Base-by-base conservation (phyloP, 805 yeast genomes). In the Maudiozyma barnettii region DNA sequence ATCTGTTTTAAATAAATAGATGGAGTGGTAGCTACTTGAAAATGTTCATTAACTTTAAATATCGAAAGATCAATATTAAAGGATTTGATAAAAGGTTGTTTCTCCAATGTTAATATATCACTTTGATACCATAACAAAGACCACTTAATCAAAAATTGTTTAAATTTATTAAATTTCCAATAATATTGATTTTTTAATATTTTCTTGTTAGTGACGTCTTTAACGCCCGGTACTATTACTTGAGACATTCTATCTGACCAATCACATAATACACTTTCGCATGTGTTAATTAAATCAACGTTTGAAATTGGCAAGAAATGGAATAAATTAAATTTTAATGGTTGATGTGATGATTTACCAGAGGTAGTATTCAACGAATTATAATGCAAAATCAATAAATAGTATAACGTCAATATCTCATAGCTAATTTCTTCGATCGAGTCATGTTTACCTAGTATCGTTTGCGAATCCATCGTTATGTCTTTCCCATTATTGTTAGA, bases 351-450 rank as follows among this genome's bases (percentile, higher is more conserved):
- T 33, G n/a, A 14, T 4, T 14, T n/a, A 3, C 18, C 5, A 33
- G 16, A n/a, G 12, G 16, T 36, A 19, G 6, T 36, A 14, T 36
- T 36, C 22, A 36, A n/a, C 51, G 49, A 21, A n/a, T 45, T 33
- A 3, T 21, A 33, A 46, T 63, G 58, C 12, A 57, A 47, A 19
- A 60, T 39, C 16, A 59, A 38, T n/a, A 61, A 48, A 48, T 55
- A 62, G 50, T 63, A 64, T 6, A 61, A 51, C 9, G 62, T 57
- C 29, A 64, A 47, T 6, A 64, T 60, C 43, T 63, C 65, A 31
- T 53, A 58, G 3, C 64, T 54, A 5, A 54, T 38, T 33, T 60
- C 63, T 41, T 54, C 60, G 22, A 31, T 42, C 3, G 44, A 22
- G 4, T 36, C 22, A 18, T 36, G 5, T 36, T 36, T 36, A 3